These are phyloP conservation scores for Plectranthus barbatus DNA, from an alignment of 257 asterid genomes.

Conservation along the genomic window DNA sequence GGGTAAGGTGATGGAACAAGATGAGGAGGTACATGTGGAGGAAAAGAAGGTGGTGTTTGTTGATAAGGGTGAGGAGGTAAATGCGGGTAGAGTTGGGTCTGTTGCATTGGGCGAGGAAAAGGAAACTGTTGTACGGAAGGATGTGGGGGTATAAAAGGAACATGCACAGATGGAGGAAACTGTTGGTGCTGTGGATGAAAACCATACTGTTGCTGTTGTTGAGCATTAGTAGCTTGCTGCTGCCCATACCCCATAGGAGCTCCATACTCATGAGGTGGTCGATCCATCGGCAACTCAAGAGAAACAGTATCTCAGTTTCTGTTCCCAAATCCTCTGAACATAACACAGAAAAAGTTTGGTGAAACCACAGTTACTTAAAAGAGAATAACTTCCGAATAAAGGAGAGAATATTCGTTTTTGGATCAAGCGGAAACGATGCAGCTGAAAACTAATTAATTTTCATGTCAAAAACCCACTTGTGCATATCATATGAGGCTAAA, in stretches of 20 bases:
- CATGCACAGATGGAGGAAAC: conserved; percentile 70
- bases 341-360: neutral
- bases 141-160: conserved; percentile 78
- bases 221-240: conserved; percentile 51
- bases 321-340: conserved; percentile 4
- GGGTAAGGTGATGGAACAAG: conserved; percentile 63
- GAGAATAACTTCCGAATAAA: neutral
- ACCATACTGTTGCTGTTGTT: conserved; percentile 63
- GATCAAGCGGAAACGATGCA: neutral
- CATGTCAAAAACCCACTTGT: neutral
- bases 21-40: conserved; percentile 73
- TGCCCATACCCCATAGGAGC: conserved; percentile 71
- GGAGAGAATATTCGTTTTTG: neutral
- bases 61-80: conserved; percentile 79
- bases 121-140: conserved; percentile 84
- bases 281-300: conserved; percentile 52
- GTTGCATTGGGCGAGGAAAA: conserved; percentile 73
- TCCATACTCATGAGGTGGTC: conserved; percentile 74
- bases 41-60: conserved; percentile 61
- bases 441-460: neutral
- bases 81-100: conserved; percentile 58
- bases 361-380: neutral
- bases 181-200: conserved; percentile 90
- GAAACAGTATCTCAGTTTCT: neutral
- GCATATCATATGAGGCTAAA: neutral